A percentile compares a stretch with the other conserved stretches of the same genome.
phyloP scores from a whole-genome alignment of 768 basidiomycete genomes.

The Hygrophorus russula region DNA sequence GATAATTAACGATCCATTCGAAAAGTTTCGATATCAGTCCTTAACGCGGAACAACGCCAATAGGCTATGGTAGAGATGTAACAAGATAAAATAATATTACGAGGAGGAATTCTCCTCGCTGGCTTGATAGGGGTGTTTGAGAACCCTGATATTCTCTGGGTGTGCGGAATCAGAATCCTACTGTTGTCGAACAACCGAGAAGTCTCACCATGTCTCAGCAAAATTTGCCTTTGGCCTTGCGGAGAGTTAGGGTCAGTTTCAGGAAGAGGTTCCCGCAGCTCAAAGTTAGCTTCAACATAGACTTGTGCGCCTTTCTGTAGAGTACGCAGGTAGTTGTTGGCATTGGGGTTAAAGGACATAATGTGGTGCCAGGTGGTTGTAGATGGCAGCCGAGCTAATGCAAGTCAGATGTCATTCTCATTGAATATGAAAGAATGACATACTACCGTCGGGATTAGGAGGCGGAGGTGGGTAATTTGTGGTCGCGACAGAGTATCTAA shows the following conservation, averaged over 20 bases:
- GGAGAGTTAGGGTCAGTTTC: slow-evolving; percentile 55
- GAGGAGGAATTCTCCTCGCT: not conserved
- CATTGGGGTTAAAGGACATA: slow-evolving; percentile 52
- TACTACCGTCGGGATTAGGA: slow-evolving; percentile 51
- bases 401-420: not conserved
- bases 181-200: not conserved
- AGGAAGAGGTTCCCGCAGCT: slow-evolving; percentile 61
- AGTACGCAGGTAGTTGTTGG: slow-evolving; percentile 54
- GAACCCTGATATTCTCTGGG: slow-evolving; percentile 8
- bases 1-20: not conserved
- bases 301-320: slow-evolving; percentile 65
- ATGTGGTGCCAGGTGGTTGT: slow-evolving; percentile 68
- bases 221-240: slow-evolving; percentile 71
- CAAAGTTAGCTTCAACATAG: slow-evolving; percentile 72
- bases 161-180: not conserved
- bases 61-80: too few relatives aligned
- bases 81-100: not conserved
- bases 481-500: slow-evolving; percentile 72
- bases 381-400: slow-evolving; percentile 37
- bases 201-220: slow-evolving; percentile 63
- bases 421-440: slow-evolving; percentile 13
- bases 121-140: not conserved
- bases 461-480: slow-evolving; percentile 48
- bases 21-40: not conserved
- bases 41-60: too few relatives aligned